Base-by-base conservation (phyloP, 2,329 filamentous ascomycete species). In the Aspergillus nomiae region DNA sequence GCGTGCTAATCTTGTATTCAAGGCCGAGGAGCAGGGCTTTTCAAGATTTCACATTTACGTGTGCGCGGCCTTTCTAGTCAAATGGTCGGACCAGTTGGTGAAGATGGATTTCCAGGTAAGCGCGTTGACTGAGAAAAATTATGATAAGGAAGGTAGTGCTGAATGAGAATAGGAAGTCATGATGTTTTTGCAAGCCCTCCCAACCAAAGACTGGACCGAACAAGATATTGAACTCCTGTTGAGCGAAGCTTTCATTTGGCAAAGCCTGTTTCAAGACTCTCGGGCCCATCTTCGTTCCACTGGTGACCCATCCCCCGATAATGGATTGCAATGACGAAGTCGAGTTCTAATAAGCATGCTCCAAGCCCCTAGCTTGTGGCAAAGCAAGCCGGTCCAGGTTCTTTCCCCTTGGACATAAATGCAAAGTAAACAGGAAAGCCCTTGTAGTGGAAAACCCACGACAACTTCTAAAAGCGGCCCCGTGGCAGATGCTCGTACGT, bases 21-120 rank as follows among this genome's bases (percentile, higher is more conserved):
- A 98, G 94, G 93, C 95, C 56, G 96, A 99, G 84, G 95, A 98
- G 74, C 93, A 97, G 81, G 96, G 95, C 56, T 99, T 99, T 80
- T 97, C 94, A 4, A 92, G 96, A 73, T 99, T 99, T 77, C 95
- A 99, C 76, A 87, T 99, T 63, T 99, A 99, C 76, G 95, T 99
- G 45, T 99, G 96, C 77, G 95, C 95, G 28, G 95, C 95, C 6
- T 98, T 99, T 76, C 84, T 99, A 30, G 95, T 98, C 59, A 99
- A 99, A 78, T 99, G 96, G 96, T 96, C 94, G 8, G 90, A 95
- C 69, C 92, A 96, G 76, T 85, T 99, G 53, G 86, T 94, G 65
- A 95, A 93, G 77, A 98, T 98, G 94, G 95, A 99, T 77, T 98
- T 98, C 69, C 87, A 84, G 75, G 81, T 82, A 71, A n/a, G 73